Evolutionary conservation across 1,284 basidiomycete genomes (phyloP), one percentile per base, ranked within the genome.

Genomic region (Kwoniella shivajii): DNA sequence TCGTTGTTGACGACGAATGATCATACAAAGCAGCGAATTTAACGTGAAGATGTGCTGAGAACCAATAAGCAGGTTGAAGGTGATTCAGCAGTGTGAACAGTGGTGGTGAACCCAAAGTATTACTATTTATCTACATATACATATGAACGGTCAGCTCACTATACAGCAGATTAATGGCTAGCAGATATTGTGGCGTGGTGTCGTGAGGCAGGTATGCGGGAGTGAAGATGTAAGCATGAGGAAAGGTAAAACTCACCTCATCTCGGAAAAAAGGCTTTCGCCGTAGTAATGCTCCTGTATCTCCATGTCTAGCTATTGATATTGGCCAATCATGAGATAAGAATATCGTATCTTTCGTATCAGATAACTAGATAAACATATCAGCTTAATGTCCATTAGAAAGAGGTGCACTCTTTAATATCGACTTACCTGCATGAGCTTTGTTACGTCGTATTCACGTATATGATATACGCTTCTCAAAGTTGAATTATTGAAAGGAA

Each of bases 321-420:
- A 86, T 84, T 0, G 96, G 96, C 96, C 95, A 99, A 78, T 99
- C 95, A 74, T 99, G 96, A 1, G 92, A 96, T 20, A 99, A 80
- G 77, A 97, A 89, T 30, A 98, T 83, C 38, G 87, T 81, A 22
- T 58, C 50, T 4, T 51, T 31, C 13, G 30, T n/a, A 24, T 55
- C 42, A 6, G 57, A 52, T 30, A 48, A 64, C 52, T 44, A 43
- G n/a, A 24, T 41, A 4, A 13, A 30, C 6, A 13, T 29, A 31
- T 58, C 18, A 57, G 52, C 41, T 43, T 6, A 43, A 34, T 14
- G 7, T 26, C 9, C 33, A n/a, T n/a, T n/a, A n/a, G n/a, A n/a
- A n/a, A 30, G 30, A 53, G 31, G 42, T 50, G 45, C 42, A 16
- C 4, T 20, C 14, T n/a, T 22, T 7, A 16, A 9, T 5, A 22